Conservation (phyloP, 2,329 filamentous ascomycete genomes). For the Stylonectria norvegica region DNA sequence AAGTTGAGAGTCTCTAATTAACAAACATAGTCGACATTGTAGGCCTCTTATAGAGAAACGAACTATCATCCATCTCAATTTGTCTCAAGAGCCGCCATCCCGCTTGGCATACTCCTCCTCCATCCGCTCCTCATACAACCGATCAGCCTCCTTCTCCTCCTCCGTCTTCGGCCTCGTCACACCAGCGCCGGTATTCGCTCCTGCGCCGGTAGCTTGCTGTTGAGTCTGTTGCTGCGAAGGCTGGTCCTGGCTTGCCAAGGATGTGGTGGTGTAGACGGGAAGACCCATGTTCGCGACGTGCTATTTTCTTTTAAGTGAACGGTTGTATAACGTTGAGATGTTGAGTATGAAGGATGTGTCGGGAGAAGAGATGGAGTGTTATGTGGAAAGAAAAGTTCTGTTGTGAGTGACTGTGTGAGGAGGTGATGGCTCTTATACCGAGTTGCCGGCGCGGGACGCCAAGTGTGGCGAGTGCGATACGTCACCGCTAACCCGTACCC, state of each 20-base stretch:
- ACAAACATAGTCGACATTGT: no score
- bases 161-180: conserved; percentile 46
- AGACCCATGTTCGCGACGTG: conserved; percentile 26
- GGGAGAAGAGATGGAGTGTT: neutral
- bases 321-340: conserved; percentile 2
- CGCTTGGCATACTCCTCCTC: conserved; percentile 56
- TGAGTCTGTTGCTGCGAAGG: conserved; percentile 12
- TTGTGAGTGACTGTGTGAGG: neutral
- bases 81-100: conserved; percentile 48
- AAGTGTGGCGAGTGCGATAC: conserved; percentile 27
- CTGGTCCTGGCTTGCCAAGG: conserved; percentile 5
- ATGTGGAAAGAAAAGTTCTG: neutral
- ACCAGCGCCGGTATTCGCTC: conserved; percentile 48
- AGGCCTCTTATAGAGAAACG: no score
- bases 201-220: conserved; percentile 38
- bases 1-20: no score
- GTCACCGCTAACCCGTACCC: conserved; percentile 13
- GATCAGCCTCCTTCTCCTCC: conserved; percentile 48
- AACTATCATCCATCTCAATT: no score
- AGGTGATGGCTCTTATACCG: conserved; percentile 21
- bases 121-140: conserved; percentile 49
- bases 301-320: neutral
- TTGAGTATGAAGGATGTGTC: neutral
- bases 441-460: conserved; percentile 9
- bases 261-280: conserved; percentile 19